Percentiles rank a stretch among this genome's conserved stretches.
Evolutionary conservation across 1,284 basidiomycete species (phyloP).

Genomic region (Moniliophthora roreri): DNA sequence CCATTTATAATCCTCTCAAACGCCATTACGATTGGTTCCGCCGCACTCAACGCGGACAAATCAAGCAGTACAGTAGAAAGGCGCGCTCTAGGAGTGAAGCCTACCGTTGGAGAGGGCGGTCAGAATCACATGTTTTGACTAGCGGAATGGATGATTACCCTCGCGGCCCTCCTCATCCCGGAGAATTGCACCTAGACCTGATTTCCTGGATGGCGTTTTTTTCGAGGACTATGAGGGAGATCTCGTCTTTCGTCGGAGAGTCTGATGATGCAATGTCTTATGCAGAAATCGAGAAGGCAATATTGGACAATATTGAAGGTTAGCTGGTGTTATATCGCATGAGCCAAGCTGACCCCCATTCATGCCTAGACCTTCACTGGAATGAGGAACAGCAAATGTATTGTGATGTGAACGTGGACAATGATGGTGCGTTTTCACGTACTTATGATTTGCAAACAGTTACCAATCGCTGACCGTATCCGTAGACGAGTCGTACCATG

Average conservation of each 20-base stretch:
- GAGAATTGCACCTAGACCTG: constrained; percentile 91
- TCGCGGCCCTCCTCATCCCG: constrained; percentile 81
- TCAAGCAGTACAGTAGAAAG: constrained; percentile 83
- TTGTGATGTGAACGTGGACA: constrained; percentile 84
- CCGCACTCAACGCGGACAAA: constrained; percentile 88
- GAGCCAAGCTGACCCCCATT: constrained; percentile 4
- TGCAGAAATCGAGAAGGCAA: constrained; percentile 73
- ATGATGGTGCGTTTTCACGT: constrained; percentile 65
- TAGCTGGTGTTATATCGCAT: constrained; percentile 15
- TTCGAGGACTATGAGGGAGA: constrained; percentile 84
- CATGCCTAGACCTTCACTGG: constrained; percentile 85
- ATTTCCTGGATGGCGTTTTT: constrained; percentile 97
- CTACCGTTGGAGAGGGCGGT: constrained; percentile 93
- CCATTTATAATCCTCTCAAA: constrained; percentile 82
- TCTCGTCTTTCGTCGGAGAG: constrained; percentile 82
- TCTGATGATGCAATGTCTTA: constrained; percentile 79
- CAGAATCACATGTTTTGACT: constrained; percentile 84
- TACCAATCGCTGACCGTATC: neutral
- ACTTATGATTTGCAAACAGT: constrained; percentile 1
- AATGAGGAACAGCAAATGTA: constrained; percentile 88
- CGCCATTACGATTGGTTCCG: constrained; percentile 96
- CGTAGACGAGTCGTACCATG: constrained; percentile 84
- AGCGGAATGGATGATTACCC: constrained; percentile 97
- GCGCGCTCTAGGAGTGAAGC: constrained; percentile 86
- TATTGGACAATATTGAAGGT: constrained; percentile 88